A percentile compares a stretch with the other conserved stretches of the same genome.
Conservation (phyloP, 148 eudicot genomes). For the Chenopodium formosanum region DNA sequence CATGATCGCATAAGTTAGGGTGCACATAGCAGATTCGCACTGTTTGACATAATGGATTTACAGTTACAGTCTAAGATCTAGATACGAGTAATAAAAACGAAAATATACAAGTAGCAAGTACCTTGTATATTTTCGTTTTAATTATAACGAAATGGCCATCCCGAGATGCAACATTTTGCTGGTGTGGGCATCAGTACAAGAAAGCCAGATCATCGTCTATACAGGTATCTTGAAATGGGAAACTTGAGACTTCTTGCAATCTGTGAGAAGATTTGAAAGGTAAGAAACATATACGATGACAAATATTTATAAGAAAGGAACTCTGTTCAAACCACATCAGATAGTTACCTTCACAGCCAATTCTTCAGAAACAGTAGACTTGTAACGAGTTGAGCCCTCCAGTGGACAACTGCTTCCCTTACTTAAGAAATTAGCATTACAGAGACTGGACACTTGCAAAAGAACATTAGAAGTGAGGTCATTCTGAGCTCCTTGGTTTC, state of each 20-base stretch:
- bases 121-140: too few species aligned
- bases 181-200: neutral
- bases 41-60: neutral
- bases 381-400: constrained; percentile 88
- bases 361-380: constrained; percentile 80
- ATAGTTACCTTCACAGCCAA: constrained; percentile 74
- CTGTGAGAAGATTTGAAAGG: constrained; percentile 36
- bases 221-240: constrained; percentile 79
- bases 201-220: constrained; percentile 39
- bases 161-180: constrained; percentile 3
- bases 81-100: too few species aligned
- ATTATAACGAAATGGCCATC: neutral
- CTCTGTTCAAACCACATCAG: neutral
- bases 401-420: constrained; percentile 89
- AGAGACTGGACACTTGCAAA: constrained; percentile 89
- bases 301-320: neutral
- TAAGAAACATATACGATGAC: constrained; percentile 8
- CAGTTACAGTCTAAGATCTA: neutral
- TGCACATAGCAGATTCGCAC: neutral
- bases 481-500: constrained; percentile 33
- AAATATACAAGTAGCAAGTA: neutral
- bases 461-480: constrained; percentile 75
- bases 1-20: neutral
- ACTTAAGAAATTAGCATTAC: constrained; percentile 88
- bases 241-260: constrained; percentile 88